Evolutionary conservation across 176 grass and related monocot species (phyloP), one percentile per base, ranked within the genome.

Genomic region (Aegilops sharonensis): DNA sequence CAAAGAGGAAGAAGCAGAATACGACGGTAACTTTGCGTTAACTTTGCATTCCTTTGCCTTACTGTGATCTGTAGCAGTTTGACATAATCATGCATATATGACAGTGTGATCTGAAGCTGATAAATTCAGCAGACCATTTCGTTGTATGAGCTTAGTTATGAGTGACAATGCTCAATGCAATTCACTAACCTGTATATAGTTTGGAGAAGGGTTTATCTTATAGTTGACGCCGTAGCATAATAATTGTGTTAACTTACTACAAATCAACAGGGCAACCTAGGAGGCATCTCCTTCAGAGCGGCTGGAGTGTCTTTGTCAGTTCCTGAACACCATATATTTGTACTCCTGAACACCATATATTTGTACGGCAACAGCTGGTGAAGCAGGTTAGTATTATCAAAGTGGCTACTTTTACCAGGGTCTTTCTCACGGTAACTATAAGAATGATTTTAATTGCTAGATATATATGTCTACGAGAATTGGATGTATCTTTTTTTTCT

Each of bases 221-320:
- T 47, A 47, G 43, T 47, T 47, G 43, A 12, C 11, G 43, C 11
- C 11, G 11, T 15, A 52, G 13, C 48, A 52, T 52, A 52, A 15
- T 52, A 52, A 52, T 52, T 14, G 12, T 15, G 48, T 52, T 5
- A 52, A 52, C 48, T 52, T 52, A 52, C 13, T 17, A 4, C 13
- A 52, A 52, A 11, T 52, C 48, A 52, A 52, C 77, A 98, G 96
- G 96, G 39, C 93, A 98, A 90, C 96, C 96, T 50, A 82, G 96
- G 65, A 94, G 96, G 45, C 96, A 95, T 84, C 88, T 98, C 67
- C 85, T 98, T 76, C 96, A 95, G 88, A 98, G 96, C 64, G 96
- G 96, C 31, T 98, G 96, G 96, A 98, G 96, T 88, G 91, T 98
- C n/a, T 98, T 98, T 84, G 93, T 98, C 69, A 95, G 96, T 43